These are phyloP conservation scores for Coemansia sp. DNA, from an alignment of 192 early-diverging fungal species.

Conservation along the genomic window DNA sequence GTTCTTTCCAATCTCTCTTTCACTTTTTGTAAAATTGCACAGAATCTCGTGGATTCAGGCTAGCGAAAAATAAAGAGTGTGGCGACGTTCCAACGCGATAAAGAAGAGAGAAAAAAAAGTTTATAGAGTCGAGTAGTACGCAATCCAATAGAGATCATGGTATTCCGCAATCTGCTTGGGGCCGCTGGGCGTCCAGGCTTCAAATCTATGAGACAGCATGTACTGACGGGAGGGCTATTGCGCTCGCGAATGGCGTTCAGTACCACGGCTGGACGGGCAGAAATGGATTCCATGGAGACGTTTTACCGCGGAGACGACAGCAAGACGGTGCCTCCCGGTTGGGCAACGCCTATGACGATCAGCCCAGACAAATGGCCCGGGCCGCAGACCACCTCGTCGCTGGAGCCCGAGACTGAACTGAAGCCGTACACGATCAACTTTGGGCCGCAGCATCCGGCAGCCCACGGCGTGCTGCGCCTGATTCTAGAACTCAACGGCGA, in stretches of 20 bases:
- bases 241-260: constrained; percentile 3
- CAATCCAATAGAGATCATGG: constrained; percentile 1
- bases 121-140: neutral
- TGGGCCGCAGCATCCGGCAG: constrained; percentile 99
- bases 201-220: neutral
- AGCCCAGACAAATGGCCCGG: constrained; percentile 50
- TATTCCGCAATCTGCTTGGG: constrained; percentile 41
- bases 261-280: neutral
- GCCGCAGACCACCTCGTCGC: constrained; percentile 29
- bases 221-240: too few relatives aligned
- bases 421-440: constrained; percentile 97
- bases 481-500: constrained; percentile 94
- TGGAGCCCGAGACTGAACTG: constrained; percentile 43
- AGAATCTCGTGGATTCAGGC: neutral
- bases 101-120: neutral
- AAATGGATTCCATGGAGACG: constrained; percentile 30
- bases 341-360: constrained; percentile 40
- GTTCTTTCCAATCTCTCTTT: neutral
- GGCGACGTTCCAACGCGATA: neutral
- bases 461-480: constrained; percentile 92
- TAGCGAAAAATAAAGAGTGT: neutral
- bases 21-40: neutral
- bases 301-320: constrained; percentile 34
- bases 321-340: constrained; percentile 36
- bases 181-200: constrained; percentile 25